These are phyloP conservation scores for Aureobasidium sp. DNA, from an alignment of 2,329 filamentous ascomycete genomes.

Conservation along the genomic window DNA sequence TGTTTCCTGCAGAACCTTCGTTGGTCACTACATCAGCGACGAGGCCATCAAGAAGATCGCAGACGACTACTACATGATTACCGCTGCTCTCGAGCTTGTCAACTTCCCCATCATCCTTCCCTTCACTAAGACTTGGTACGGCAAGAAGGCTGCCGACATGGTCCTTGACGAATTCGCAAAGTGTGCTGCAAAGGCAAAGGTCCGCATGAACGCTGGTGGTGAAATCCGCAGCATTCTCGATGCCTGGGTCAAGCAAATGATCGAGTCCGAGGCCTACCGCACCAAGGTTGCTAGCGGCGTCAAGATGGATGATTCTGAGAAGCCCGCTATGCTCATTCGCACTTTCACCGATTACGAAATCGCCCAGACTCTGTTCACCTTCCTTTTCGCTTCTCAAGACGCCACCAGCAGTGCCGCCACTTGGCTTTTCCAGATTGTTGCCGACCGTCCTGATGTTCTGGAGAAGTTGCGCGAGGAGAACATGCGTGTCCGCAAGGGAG, in stretches of 20 bases:
- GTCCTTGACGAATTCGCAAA: conserved; percentile 78
- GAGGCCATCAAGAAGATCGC: conserved; percentile 88
- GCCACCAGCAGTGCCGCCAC: conserved; percentile 89
- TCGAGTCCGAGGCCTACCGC: conserved; percentile 75
- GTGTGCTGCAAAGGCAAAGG: conserved; percentile 85
- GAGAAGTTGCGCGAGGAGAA: conserved; percentile 79
- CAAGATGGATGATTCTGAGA: conserved; percentile 55
- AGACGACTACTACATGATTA: conserved; percentile 95
- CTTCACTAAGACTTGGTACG: conserved; percentile 90
- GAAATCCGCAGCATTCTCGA: conserved; percentile 91
- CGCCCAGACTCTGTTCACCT: conserved; percentile 87
- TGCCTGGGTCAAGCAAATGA: conserved; percentile 82
- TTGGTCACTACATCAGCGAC: conserved; percentile 89
- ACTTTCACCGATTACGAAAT: conserved; percentile 89
- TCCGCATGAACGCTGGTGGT: conserved; percentile 70
- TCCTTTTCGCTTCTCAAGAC: conserved; percentile 95
- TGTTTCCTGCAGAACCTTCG: conserved; percentile 92
- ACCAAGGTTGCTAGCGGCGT: conserved; percentile 69
- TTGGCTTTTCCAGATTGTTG: conserved; percentile 92
- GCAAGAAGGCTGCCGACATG: conserved; percentile 87
- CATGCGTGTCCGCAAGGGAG: conserved; percentile 64
- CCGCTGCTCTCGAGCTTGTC: conserved; percentile 89
- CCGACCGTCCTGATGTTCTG: conserved; percentile 86
- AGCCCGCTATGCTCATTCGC: conserved; percentile 75
- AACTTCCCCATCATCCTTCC: conserved; percentile 97